Evolutionary conservation across 768 basidiomycete genomes (phyloP), one percentile per base, ranked within the genome.

Genomic region (Rubroboletus satanas): DNA sequence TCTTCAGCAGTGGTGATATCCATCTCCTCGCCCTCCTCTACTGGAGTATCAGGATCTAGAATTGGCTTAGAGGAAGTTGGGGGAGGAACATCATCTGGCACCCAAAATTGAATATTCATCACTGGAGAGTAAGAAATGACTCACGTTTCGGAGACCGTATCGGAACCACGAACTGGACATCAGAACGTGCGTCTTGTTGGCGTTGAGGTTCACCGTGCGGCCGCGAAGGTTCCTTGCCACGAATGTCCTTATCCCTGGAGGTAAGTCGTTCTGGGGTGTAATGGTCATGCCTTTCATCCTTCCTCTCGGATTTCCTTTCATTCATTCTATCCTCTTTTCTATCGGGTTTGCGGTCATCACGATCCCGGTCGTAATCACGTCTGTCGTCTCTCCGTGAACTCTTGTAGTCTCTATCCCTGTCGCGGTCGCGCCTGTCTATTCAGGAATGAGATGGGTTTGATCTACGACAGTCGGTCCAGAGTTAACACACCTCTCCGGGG

Each of bases 1-100:
- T 90, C 88, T 38, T 88, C 89, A 14, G 83, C 85, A 54, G 77
- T 77, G n/a, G 79, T 80, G 29, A 73, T 76, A 17, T 78, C 77
- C 75, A 78, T 77, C 10, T 70, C 79, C 62, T 80, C 77, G 38
- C 71, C 75, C 23, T 74, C 81, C 55, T 85, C 84, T 14, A 71
- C 73, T 42, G 72, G 68, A 47, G 74, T 68, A 55, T 79, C 76
- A 52, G 74, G 68, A 56, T 81, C 77, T 51, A 73, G 68, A 55
- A 73, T 74, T 28, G 70, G 72, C 51, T 67, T 64, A n/a, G 65
- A 62, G 23, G 54, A 36, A 18, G 47, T 43, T 9, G 59, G 33
- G 3, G 14, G 58, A 47, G 59, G 23, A 43, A 26, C 23, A 46
- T 55, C 51, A 17, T 45, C 66, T 64, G 33, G 14, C 9, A 29